phyloP scores from a whole-genome alignment of 2,329 filamentous ascomycete species.

The Cladorrhinum sp. region DNA sequence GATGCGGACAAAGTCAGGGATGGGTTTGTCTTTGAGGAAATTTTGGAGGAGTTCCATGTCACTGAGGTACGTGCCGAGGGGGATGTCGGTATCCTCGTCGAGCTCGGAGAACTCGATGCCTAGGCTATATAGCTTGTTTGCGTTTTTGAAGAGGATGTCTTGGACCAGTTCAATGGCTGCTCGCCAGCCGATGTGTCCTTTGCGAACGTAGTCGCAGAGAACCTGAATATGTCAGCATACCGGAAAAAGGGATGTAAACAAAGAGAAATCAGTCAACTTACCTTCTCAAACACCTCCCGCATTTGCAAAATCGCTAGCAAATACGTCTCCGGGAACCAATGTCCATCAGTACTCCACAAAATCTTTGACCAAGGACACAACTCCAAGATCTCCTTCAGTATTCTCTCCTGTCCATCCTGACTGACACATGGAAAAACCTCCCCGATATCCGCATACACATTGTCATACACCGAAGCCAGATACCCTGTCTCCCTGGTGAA shows the following conservation, averaged over 20 bases:
- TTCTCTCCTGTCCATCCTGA: constrained; percentile 68
- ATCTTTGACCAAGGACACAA: constrained; percentile 72
- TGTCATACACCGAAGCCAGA: constrained; percentile 70
- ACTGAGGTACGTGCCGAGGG: constrained; percentile 26
- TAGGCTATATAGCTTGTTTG: constrained; percentile 71
- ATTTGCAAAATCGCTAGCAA: constrained; percentile 70
- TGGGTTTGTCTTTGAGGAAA: constrained; percentile 47
- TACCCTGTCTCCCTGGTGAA: constrained; percentile 77
- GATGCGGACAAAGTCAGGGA: constrained; percentile 65
- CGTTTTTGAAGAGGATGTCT: constrained; percentile 72
- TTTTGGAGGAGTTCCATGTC: constrained; percentile 36
- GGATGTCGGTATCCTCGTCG: constrained; percentile 25
- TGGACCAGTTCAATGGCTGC: constrained; percentile 64
- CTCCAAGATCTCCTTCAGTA: constrained; percentile 71
- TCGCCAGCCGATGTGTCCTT: constrained; percentile 55
- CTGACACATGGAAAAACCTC: constrained; percentile 79
- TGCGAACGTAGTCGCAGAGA: constrained; percentile 63
- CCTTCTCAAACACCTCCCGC: constrained; percentile 64
- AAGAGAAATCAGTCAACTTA: constrained; percentile 35
- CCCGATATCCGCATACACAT: constrained; percentile 79
- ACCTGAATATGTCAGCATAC: constrained; percentile 42
- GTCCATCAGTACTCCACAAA: constrained; percentile 76
- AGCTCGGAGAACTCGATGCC: constrained; percentile 41
- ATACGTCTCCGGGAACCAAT: constrained; percentile 76
- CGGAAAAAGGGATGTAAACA: not conserved